Percentiles rank a stretch among this genome's conserved stretches.
phyloP scores from a whole-genome alignment of 192 early-diverging fungal genomes.

The Coemansia sp. region DNA sequence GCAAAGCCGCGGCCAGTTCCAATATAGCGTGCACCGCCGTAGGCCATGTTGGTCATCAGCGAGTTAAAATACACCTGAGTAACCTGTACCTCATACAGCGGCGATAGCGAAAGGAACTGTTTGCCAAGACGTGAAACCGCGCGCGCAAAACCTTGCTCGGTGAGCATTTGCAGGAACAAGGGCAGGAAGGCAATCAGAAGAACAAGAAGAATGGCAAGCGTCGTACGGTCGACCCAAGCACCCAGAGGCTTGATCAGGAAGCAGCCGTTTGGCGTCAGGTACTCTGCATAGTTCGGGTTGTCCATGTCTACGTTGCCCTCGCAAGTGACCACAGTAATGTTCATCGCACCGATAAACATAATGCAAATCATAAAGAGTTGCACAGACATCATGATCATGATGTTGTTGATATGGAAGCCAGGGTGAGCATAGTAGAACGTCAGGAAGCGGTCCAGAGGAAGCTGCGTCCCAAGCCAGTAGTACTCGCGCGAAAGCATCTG shows the following conservation, averaged over 20 bases:
- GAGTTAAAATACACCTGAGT: slow-evolving; percentile 85
- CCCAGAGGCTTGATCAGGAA: slow-evolving; percentile 72
- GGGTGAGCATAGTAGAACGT: slow-evolving; percentile 91
- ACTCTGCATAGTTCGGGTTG: slow-evolving; percentile 53
- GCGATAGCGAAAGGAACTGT: slow-evolving; percentile 81
- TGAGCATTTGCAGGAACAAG: slow-evolving; percentile 80
- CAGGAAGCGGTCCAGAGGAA: slow-evolving; percentile 82
- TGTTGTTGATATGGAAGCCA: slow-evolving; percentile 89
- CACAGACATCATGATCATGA: slow-evolving; percentile 81
- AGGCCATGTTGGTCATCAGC: slow-evolving; percentile 76
- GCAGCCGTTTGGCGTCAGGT: slow-evolving; percentile 61
- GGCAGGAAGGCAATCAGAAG: slow-evolving; percentile 83
- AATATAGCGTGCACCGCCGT: slow-evolving; percentile 83
- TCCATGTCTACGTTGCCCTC: slow-evolving; percentile 62
- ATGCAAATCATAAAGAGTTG: slow-evolving; percentile 81
- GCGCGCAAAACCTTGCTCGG: slow-evolving; percentile 77
- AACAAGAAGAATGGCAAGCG: slow-evolving; percentile 79
- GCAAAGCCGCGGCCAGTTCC: slow-evolving; percentile 86
- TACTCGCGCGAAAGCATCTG: slow-evolving; percentile 94
- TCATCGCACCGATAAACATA: slow-evolving; percentile 76
- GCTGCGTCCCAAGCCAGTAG: slow-evolving; percentile 83
- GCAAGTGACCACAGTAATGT: slow-evolving; percentile 63
- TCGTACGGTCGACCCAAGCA: slow-evolving; percentile 82
- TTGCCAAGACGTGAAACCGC: slow-evolving; percentile 72
- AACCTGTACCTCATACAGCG: slow-evolving; percentile 84